Base-by-base conservation (phyloP, 257 asterid species). In the Cruciata laevipes region DNA sequence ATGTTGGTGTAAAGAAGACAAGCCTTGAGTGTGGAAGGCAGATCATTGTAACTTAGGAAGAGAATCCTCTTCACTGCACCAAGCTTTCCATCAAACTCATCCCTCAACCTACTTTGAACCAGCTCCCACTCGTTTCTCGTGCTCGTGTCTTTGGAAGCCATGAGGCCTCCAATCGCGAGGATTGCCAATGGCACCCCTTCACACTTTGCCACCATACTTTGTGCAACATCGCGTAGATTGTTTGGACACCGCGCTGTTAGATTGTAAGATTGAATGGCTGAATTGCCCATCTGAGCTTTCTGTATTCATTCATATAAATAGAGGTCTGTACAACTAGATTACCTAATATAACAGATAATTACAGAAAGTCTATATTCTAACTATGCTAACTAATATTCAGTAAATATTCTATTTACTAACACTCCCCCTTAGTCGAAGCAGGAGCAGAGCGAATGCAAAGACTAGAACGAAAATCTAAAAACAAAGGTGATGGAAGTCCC, bases 1-100 rank as follows among this genome's bases (percentile, higher is more conserved):
- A 74, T 70, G 60, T 77, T 71, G 27, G 72, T 40, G 30, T 78
- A 78, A 3, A 49, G 18, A 14, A 78, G 62, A 56, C 75, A 74
- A 25, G 71, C 51, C 20, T 35, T 62, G 16, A 78, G 69, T 63
- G 72, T 62, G 59, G 60, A 62, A 7, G 79, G 70, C 35, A 78
- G 23, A 10, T 78, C 73, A 30, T 75, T 56, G 55, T 68, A 75
- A 52, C 75, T 63, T 1, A 71, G 67, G 27, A 47, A 14, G 14
- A 75, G 73, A n/a, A 78, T 42, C 49, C 68, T 69, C 35, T 23
- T 60, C 6, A 71, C 66, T 7, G 56, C 49, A 32, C 71, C 80
- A 6, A 60, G 17, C 44, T 52, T 60, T 0, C 67, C 63, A 1
- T 42, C 72, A 38, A 75, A 27, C 61, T 71, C 76, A 13, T 37